Base-by-base conservation (phyloP, 78 protist genomes). In the Bodo saltans region DNA sequence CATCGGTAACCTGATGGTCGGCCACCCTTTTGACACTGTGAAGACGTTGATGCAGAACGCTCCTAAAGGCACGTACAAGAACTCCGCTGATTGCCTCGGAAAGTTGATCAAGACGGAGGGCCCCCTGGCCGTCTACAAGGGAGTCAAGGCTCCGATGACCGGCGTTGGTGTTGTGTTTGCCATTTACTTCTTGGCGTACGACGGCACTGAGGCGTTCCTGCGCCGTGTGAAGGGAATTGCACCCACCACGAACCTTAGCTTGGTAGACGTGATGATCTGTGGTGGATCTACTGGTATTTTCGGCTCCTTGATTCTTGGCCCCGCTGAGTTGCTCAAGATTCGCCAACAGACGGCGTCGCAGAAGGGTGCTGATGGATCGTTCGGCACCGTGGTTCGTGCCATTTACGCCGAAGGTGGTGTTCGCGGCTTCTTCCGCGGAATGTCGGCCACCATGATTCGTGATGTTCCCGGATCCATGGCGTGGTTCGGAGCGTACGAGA, bases 121-220 rank as follows among this genome's bases (percentile, higher is more conserved):
- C 42, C 29, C 34, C 8, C 38, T 26, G 21, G 95, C 91, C 25
- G 85, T 92, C 12, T 92, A 88, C 89, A 37, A 23, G 75, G 95
- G 90, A 0, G 79, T 92, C 85, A 74, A 79, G 0, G 90, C 91
- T 0, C 95, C 95, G 3, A n/a, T 92, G 28, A 68, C 42, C 0
- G 95, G 95, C 38, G 92, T 89, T 0, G 78, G 89, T 0, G 87
- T 89, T 38, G 81, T 89, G 88, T 92, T 78, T 60, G 95, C 95
- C 42, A 67, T 92, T 26, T 78, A 86, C 85, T 92, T 92, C 78
- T 23, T 78, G 27, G 92, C 90, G 23, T 88, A 88, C 85, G 82
- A 71, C 25, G 1, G 39, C 30, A 74, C 79, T 11, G 30, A 72
- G 75, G 3, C 73, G 27, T 0, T 79, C 41, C 8, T 76, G 72